Conservation (phyloP, 352 stramenopile species). For the Globisporangium spiculum region DNA sequence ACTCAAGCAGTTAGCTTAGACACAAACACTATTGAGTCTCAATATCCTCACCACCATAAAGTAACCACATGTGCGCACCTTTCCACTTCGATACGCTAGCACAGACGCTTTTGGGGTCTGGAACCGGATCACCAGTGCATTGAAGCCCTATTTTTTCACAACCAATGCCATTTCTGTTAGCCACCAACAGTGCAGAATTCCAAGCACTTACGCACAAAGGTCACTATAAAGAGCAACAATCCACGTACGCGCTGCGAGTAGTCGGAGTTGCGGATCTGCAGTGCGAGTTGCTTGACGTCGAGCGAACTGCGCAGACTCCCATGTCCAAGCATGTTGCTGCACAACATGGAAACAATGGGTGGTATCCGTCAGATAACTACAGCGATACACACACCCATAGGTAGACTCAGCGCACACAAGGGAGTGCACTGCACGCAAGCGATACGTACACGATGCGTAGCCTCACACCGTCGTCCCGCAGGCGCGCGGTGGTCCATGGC, state of each 20-base stretch:
- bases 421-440: background rate
- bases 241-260: conserved; percentile 49
- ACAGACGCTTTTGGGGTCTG: conserved; percentile 50
- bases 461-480: conserved; percentile 47
- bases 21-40: background rate
- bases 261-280: conserved; percentile 70
- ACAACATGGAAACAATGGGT: background rate
- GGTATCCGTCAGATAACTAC: background rate
- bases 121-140: conserved; percentile 66
- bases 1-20: background rate
- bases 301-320: conserved; percentile 48
- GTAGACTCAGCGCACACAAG: background rate
- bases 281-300: conserved; percentile 59
- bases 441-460: conserved; percentile 55
- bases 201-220: background rate
- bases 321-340: conserved; percentile 63
- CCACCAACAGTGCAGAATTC: background rate
- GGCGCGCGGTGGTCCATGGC: conserved; percentile 37
- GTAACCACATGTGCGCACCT: conserved; percentile 24
- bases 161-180: background rate
- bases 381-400: background rate
- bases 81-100: conserved; percentile 63
- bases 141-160: conserved; percentile 42
- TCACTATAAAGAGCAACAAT: background rate
- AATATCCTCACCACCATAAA: background rate